Evolutionary conservation across 805 yeast species (phyloP).

Genomic region (Zygosaccharomyces kombuchaensis): DNA sequence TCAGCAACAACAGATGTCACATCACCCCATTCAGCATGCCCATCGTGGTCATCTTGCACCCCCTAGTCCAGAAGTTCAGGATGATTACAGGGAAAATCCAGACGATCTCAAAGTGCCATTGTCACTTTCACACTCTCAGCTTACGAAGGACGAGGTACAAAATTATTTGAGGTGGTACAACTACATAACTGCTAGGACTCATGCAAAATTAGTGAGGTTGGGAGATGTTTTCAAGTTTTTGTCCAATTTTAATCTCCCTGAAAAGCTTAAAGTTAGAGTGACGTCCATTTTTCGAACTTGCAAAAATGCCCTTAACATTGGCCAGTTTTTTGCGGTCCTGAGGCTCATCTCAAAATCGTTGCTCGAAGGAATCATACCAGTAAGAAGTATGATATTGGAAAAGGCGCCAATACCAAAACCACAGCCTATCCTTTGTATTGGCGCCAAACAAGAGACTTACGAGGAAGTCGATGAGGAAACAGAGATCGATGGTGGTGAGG

Average conservation of each 20-base stretch:
- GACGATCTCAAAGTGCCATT: constrained; percentile 51
- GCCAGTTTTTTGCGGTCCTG: constrained; percentile 84
- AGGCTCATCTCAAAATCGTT: constrained; percentile 74
- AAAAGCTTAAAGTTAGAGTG: constrained; percentile 47
- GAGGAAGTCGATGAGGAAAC: constrained; percentile 38
- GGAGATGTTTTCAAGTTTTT: constrained; percentile 77
- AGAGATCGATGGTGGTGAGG: constrained; percentile 18
- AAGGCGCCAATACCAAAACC: constrained; percentile 75
- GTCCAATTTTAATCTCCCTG: constrained; percentile 64
- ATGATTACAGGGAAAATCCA: constrained; percentile 24
- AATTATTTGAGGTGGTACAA: constrained; percentile 94
- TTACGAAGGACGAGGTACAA: constrained; percentile 71
- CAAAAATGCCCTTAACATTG: constrained; percentile 64
- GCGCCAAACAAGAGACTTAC: constrained; percentile 46
- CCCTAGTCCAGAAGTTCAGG: not conserved
- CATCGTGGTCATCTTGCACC: not conserved
- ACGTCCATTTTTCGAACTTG: constrained; percentile 48
- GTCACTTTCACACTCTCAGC: constrained; percentile 59
- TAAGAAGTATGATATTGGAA: constrained; percentile 47
- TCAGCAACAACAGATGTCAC: not conserved
- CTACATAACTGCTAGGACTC: constrained; percentile 69
- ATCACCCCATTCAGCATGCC: not conserved
- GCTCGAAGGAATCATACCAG: constrained; percentile 45
- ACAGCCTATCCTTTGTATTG: constrained; percentile 64
- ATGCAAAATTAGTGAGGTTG: constrained; percentile 59